Evolutionary conservation across 441 rosid genomes (phyloP).

Genomic region (Eutrema salsugineum): DNA sequence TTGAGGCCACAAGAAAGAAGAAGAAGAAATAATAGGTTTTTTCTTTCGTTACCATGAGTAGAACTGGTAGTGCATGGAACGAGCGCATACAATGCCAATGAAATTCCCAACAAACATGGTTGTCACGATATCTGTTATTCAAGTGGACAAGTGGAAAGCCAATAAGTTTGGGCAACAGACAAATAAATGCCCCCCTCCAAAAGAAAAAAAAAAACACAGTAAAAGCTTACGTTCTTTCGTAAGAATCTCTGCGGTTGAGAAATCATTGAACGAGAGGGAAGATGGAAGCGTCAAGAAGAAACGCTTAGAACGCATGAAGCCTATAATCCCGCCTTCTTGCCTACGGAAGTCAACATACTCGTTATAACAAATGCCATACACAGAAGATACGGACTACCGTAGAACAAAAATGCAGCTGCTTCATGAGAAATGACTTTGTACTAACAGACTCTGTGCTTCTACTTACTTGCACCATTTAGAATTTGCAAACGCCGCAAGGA

Average conservation of each 20-base stretch:
- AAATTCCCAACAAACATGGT: slow-evolving; percentile 86
- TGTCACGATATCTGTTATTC: slow-evolving; percentile 59
- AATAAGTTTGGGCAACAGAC: slow-evolving; percentile 1
- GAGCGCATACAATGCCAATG: slow-evolving; percentile 82
- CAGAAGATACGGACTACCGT: background rate
- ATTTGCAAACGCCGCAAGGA: slow-evolving; percentile 66
- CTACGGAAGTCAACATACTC: slow-evolving; percentile 38
- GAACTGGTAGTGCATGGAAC: slow-evolving; percentile 96
- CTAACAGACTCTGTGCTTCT: background rate
- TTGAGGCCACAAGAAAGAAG: background rate
- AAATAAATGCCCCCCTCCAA: background rate
- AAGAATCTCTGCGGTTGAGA: slow-evolving; percentile 39
- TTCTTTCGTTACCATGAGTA: slow-evolving; percentile 66
- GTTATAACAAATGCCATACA: background rate
- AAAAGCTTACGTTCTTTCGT: slow-evolving; percentile 57
- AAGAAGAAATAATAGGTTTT: background rate
- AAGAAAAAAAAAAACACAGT: background rate
- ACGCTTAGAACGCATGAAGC: slow-evolving; percentile 54
- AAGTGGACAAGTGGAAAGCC: background rate
- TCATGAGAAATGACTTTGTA: background rate
- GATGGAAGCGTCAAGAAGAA: slow-evolving; percentile 30
- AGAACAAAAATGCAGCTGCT: background rate
- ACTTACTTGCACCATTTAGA: slow-evolving; percentile 97
- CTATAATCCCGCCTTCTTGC: slow-evolving; percentile 82
- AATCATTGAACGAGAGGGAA: slow-evolving; percentile 27